These are phyloP conservation scores for Rhizopogon vinicolor DNA, from an alignment of 768 basidiomycete genomes.

Conservation along the genomic window DNA sequence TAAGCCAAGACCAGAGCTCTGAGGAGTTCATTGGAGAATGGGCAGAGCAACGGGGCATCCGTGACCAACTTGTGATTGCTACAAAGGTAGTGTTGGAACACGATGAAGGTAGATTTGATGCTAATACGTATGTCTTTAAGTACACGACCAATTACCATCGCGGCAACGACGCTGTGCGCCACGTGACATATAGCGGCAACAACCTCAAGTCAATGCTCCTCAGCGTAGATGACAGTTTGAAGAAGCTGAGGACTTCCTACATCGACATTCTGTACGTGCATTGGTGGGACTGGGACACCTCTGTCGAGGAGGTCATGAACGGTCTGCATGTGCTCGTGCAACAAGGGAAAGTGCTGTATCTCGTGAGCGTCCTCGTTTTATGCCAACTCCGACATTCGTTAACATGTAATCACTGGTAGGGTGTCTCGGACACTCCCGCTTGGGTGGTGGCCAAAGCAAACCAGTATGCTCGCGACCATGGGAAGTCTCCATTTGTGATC, in stretches of 20 bases:
- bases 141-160: conserved; percentile 18
- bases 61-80: conserved; percentile 47
- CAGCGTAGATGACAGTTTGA: conserved; percentile 31
- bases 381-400: background rate
- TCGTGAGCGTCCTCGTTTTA: conserved; percentile 14
- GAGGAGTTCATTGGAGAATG: conserved; percentile 51
- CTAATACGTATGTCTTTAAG: background rate
- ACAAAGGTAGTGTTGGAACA: conserved; percentile 29
- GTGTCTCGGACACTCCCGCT: conserved; percentile 39
- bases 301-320: conserved; percentile 44
- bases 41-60: conserved; percentile 37
- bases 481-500: conserved; percentile 45
- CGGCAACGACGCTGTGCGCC: conserved; percentile 9
- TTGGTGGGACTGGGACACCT: conserved; percentile 45
- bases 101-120: background rate
- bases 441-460: conserved; percentile 48
- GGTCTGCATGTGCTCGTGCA: conserved; percentile 37
- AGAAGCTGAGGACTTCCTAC: conserved; percentile 54
- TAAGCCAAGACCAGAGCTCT: conserved; percentile 51
- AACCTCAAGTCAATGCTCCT: conserved; percentile 29
- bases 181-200: conserved; percentile 33
- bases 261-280: conserved; percentile 57
- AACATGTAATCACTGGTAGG: conserved; percentile 19
- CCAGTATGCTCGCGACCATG: conserved; percentile 45
- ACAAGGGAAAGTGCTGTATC: conserved; percentile 40